Base-by-base conservation (phyloP, 352 stramenopile species). In the Proteromonas lacertae region DNA sequence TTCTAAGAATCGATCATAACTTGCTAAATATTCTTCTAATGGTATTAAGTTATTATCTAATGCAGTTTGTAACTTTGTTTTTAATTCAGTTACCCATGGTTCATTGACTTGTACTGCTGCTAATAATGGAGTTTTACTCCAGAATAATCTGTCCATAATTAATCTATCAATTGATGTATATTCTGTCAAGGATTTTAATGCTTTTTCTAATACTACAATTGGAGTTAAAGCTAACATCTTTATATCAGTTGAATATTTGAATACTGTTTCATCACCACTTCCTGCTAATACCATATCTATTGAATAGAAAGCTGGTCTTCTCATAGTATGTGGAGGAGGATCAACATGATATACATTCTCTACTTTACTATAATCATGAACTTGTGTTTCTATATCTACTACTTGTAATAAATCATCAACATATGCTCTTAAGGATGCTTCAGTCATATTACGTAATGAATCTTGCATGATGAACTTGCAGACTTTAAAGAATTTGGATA, bases 141-240 rank as follows among this genome's bases (percentile, higher is more conserved):
- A 91, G 32, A 90, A 89, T 0, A 91, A 55, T 41, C 78, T 76
- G 43, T 77, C 71, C 74, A 90, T 89, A 20, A 90, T 70, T 17
- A 60, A 51, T 25, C 78, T 60, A 49, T 91, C 75, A 6, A 92
- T 66, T 2, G 77, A 52, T 24, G 77, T 59, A 4, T 90, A 57
- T 9, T 26, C 38, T 32, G 36, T 43, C 12, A 87, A 35, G 2
- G 56, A 55, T 30, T 68, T 53, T 8, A 91, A 42, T 1, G 53
- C 62, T 1, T 60, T 51, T 32, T 83, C 67, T 35, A 90, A 81
- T 31, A 72, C 58, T 7, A 52, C 48, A 9, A 60, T 44, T 0
- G 80, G 42, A 2, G 56, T 53, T 10, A 64, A 50, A 23, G 61
- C 55, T 36, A 90, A 81, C 13, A 66, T 55, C 0, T 48, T 42